Percentiles rank a stretch among this genome's conserved stretches.
Conservation (phyloP, 225 moss, liverwort and hornwort genomes). For the Bryum argenteum region DNA sequence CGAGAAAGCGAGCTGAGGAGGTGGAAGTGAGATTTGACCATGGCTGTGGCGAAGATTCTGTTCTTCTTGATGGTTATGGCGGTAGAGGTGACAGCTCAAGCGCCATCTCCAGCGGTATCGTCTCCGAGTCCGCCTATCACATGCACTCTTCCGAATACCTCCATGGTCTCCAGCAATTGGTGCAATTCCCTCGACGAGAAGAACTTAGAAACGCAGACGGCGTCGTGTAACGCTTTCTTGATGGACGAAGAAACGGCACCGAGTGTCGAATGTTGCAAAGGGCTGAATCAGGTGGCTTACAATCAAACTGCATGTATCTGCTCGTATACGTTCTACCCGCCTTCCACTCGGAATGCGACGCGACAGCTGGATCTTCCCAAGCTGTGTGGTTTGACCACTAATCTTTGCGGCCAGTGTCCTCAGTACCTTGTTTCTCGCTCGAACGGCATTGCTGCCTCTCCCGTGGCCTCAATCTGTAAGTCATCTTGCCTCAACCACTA, state of each 20-base stretch:
- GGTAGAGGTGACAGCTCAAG: constrained; percentile 38
- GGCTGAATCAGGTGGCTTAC: constrained; percentile 50
- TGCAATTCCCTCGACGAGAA: constrained; percentile 41
- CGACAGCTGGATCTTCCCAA: constrained; percentile 46
- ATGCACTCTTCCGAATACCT: constrained; percentile 32
- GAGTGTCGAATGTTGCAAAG: constrained; percentile 36
- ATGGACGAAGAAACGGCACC: constrained; percentile 25
- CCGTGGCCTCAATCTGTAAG: constrained; percentile 26
- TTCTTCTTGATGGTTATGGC: constrained; percentile 26
- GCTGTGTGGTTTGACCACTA: constrained; percentile 40
- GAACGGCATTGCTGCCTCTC: constrained; percentile 13
- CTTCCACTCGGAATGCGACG: constrained; percentile 39
- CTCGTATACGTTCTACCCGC: constrained; percentile 51
- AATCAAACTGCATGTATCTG: constrained; percentile 51
- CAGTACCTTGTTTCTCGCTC: constrained; percentile 30
- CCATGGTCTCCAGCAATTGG: constrained; percentile 38
- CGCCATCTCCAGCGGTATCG: constrained; percentile 10
- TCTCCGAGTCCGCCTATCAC: constrained; percentile 27
- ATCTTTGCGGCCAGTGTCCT: constrained; percentile 50
- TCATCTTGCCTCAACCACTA: background rate
- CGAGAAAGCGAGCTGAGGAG: background rate
- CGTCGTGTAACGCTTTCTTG: constrained; percentile 35
- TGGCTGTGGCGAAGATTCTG: constrained; percentile 14
- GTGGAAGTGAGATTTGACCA: background rate
- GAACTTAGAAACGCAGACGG: constrained; percentile 41